Percentiles rank a stretch among this genome's conserved stretches.
phyloP scores from a whole-genome alignment of 371 early-diverging fungal genomes.

The Mortierella sp. region DNA sequence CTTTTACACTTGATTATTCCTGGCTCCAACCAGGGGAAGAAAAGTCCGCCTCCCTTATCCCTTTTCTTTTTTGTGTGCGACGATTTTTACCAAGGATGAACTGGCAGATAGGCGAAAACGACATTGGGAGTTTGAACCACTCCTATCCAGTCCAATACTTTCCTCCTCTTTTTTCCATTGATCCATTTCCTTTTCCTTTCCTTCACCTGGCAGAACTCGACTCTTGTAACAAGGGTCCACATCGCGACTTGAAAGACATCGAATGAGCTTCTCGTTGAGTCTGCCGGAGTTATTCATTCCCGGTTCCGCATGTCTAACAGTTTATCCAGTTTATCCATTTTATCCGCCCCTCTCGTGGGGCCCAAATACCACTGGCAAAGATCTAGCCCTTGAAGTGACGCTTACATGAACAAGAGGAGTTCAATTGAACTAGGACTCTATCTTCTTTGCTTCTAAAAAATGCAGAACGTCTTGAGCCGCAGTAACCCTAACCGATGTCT shows the following conservation, averaged over 20 bases:
- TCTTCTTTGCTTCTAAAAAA: too few relatives aligned
- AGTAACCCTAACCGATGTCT: neutral
- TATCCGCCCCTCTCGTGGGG: too few relatives aligned
- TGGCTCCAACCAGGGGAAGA: neutral
- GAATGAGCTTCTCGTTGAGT: neutral
- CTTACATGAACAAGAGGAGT: neutral
- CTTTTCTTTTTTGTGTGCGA: neutral
- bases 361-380: neutral
- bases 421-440: too few relatives aligned
- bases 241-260: neutral
- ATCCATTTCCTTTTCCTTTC: neutral
- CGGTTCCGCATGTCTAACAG: neutral
- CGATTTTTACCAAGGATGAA: neutral
- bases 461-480: neutral
- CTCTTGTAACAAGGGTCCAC: neutral
- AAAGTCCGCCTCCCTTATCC: neutral
- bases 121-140: neutral
- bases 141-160: neutral
- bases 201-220: neutral
- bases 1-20: neutral
- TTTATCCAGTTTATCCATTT: conserved; percentile 1
- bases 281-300: neutral
- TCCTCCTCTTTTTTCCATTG: neutral
- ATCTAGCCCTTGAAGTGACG: neutral
- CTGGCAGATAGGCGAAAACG: neutral